A percentile compares a stretch with the other conserved stretches of the same genome.
These are phyloP conservation scores for Serendipita indica DNA, from an alignment of 768 basidiomycete species.

Conservation along the genomic window DNA sequence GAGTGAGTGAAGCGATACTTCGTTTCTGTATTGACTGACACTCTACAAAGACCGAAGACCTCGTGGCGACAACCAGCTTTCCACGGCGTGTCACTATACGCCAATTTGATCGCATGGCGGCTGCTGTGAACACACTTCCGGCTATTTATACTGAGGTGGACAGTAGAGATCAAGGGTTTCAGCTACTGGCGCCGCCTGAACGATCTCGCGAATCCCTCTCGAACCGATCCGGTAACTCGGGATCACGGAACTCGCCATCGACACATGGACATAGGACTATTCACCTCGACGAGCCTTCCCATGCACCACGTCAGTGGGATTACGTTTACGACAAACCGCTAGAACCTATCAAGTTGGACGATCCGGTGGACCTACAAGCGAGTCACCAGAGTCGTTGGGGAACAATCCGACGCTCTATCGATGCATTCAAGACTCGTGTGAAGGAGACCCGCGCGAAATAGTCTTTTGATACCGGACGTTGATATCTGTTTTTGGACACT, in stretches of 20 bases:
- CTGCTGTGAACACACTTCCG: not conserved
- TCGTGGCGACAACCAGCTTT: not conserved
- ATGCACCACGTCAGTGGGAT: not conserved
- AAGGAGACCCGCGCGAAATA: not conserved
- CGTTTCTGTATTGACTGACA: not conserved
- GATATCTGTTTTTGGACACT: conserved; percentile 1
- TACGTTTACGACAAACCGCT: not conserved
- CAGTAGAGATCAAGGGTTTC: not conserved
- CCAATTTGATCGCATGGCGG: conserved; percentile 3
- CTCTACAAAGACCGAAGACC: not conserved
- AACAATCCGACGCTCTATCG: not conserved
- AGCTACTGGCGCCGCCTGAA: not conserved
- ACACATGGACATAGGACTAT: not conserved
- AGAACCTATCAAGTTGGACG: not conserved
- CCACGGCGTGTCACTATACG: conserved; percentile 1
- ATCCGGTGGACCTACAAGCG: not conserved
- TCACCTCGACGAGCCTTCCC: not conserved
- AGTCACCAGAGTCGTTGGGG: not conserved
- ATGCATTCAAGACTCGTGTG: not conserved
- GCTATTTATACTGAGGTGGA: not conserved
- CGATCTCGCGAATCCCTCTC: not conserved
- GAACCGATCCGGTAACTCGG: not conserved
- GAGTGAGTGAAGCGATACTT: not conserved
- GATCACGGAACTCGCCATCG: not conserved
- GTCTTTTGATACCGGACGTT: not conserved